Evolutionary conservation across 1,139 yeast genomes (phyloP).

Genomic region (Taphrina deformans): DNA sequence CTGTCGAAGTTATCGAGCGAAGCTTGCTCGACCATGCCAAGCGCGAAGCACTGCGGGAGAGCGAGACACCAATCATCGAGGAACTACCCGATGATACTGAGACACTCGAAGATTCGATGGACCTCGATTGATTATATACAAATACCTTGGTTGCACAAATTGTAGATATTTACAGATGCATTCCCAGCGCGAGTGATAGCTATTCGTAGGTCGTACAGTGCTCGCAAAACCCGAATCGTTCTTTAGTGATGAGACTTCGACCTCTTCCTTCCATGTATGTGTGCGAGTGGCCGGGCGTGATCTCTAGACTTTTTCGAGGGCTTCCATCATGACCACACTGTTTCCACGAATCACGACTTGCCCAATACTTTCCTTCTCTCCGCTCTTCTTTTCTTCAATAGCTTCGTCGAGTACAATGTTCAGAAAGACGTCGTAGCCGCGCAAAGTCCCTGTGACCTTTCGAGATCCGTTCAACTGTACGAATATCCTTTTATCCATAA

Average conservation of each 20-base stretch:
- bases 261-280: no score
- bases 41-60: background rate
- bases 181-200: no score
- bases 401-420: conserved; percentile 76
- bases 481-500: conserved; percentile 71
- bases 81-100: conserved; percentile 1
- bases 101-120: conserved; percentile 7
- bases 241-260: no score
- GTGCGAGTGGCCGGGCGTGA: background rate
- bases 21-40: background rate
- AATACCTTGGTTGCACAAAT: background rate
- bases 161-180: background rate
- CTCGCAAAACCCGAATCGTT: no score
- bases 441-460: conserved; percentile 66
- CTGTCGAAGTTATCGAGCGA: conserved; percentile 9
- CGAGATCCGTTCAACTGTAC: conserved; percentile 74
- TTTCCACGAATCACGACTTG: conserved; percentile 53
- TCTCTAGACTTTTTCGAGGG: conserved; percentile 30
- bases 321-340: conserved; percentile 50
- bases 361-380: conserved; percentile 58
- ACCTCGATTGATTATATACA: conserved; percentile 1
- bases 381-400: conserved; percentile 57
- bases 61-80: conserved; percentile 1
- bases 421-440: conserved; percentile 78
- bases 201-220: no score